Conservation (phyloP, 768 basidiomycete genomes). For the Tylopilus plumbeoviolaceoides region DNA sequence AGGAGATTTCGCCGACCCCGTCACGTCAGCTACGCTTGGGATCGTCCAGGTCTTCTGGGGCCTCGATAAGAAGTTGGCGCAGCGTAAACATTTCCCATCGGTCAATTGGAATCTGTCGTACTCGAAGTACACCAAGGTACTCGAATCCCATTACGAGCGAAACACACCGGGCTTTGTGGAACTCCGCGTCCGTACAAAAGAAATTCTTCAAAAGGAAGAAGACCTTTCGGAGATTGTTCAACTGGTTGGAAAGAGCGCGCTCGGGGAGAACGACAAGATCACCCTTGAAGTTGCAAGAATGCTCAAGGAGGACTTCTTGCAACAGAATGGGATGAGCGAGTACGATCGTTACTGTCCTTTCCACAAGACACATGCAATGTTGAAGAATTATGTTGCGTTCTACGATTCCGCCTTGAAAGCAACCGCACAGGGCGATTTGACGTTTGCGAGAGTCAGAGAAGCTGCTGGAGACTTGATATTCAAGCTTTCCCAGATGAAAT, state of each 20-base stretch:
- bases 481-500: slow-evolving; percentile 99
- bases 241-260: slow-evolving; percentile 96
- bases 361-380: slow-evolving; percentile 97
- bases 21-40: slow-evolving; percentile 94
- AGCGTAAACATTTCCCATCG: slow-evolving; percentile 99
- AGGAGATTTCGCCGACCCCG: slow-evolving; percentile 99
- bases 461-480: slow-evolving; percentile 84
- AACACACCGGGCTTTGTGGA: slow-evolving; percentile 95
- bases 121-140: slow-evolving; percentile 94
- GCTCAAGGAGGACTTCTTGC: slow-evolving; percentile 96
- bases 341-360: slow-evolving; percentile 98
- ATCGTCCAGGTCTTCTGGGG: slow-evolving; percentile 99
- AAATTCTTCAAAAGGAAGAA: slow-evolving; percentile 97
- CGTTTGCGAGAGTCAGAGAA: slow-evolving; percentile 86
- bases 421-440: slow-evolving; percentile 77
- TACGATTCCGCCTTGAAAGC: slow-evolving; percentile 87
- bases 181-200: slow-evolving; percentile 86
- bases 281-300: slow-evolving; percentile 95
- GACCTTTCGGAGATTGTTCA: slow-evolving; percentile 99
- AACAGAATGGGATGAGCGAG: slow-evolving; percentile 98
- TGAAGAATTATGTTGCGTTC: slow-evolving; percentile 91
- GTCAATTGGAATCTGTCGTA: slow-evolving; percentile 99
- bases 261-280: slow-evolving; percentile 97
- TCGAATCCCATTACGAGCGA: slow-evolving; percentile 89
- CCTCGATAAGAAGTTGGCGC: slow-evolving; percentile 97